A percentile compares a stretch with the other conserved stretches of the same genome.
Conservation (phyloP, 495 filamentous ascomycete genomes). For the Xylaria nigripes region DNA sequence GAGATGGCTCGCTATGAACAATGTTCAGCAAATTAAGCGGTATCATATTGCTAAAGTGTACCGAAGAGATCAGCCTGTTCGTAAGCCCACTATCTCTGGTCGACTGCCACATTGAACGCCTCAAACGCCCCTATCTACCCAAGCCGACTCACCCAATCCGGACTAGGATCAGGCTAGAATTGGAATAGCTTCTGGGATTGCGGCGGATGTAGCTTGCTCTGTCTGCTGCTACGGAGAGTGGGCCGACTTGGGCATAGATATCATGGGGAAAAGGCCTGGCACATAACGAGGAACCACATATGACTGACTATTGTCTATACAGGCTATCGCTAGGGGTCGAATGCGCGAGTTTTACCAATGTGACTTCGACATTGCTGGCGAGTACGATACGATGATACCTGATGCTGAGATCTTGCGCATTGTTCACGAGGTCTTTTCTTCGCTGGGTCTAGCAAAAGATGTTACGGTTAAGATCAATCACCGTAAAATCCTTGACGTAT, state of each 20-base stretch:
- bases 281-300: not conserved
- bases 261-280: not conserved
- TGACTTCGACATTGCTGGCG: slow-evolving; percentile 92
- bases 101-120: not conserved
- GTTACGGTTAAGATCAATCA: slow-evolving; percentile 89
- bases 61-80: slow-evolving; percentile 60
- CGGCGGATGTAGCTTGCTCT: not conserved
- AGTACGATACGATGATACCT: slow-evolving; percentile 87
- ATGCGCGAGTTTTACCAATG: slow-evolving; percentile 98
- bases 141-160: not conserved
- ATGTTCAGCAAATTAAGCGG: slow-evolving; percentile 67
- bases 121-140: slow-evolving; percentile 20
- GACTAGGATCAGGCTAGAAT: not conserved
- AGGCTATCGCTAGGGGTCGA: slow-evolving; percentile 70
- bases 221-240: not conserved
- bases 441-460: slow-evolving; percentile 61
- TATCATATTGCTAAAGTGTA: slow-evolving; percentile 90
- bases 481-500: slow-evolving; percentile 74
- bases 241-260: not conserved
- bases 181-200: not conserved
- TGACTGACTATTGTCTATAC: not conserved
- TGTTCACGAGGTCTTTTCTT: slow-evolving; percentile 75
- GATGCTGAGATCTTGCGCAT: slow-evolving; percentile 90
- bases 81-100: not conserved
- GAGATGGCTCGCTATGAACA: slow-evolving; percentile 81